phyloP scores from a whole-genome alignment of 2,329 filamentous ascomycete genomes.

The Colletotrichum camelliae region DNA sequence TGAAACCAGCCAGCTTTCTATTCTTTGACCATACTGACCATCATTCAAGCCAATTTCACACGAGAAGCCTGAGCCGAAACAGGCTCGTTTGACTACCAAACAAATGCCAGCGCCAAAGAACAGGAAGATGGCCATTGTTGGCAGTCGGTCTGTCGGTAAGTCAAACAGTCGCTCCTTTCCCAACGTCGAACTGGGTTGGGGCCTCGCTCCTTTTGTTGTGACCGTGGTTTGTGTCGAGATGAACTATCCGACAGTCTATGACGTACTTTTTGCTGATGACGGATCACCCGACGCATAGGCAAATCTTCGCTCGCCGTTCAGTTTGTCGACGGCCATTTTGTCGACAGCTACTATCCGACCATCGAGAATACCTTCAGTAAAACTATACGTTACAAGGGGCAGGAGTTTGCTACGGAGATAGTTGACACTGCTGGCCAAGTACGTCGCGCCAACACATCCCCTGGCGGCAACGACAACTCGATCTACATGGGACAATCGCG shows the following conservation, averaged over 20 bases:
- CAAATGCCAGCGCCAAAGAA: constrained; percentile 79
- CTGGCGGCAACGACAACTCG: background rate
- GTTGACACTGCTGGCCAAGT: constrained; percentile 97
- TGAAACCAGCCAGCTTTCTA: background rate
- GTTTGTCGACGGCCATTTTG: constrained; percentile 97
- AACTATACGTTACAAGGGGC: constrained; percentile 88
- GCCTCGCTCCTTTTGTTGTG: background rate
- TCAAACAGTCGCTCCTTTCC: constrained; percentile 15
- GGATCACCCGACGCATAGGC: constrained; percentile 57
- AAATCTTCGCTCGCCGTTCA: constrained; percentile 98
- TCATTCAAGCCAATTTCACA: background rate
- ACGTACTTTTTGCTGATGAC: background rate
- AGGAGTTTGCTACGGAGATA: constrained; percentile 95
- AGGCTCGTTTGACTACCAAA: background rate
- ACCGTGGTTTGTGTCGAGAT: background rate
- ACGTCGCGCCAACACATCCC: constrained; percentile 30
- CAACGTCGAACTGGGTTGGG: background rate
- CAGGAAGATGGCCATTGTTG: constrained; percentile 94
- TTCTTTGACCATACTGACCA: background rate
- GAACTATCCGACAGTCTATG: background rate
- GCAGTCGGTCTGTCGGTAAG: constrained; percentile 82
- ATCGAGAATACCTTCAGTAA: constrained; percentile 99
- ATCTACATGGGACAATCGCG: background rate
- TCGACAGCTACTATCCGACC: constrained; percentile 98
- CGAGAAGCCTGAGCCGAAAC: background rate